Conservation (phyloP, 495 filamentous ascomycete species). For the Mytilinidion resinicola region DNA sequence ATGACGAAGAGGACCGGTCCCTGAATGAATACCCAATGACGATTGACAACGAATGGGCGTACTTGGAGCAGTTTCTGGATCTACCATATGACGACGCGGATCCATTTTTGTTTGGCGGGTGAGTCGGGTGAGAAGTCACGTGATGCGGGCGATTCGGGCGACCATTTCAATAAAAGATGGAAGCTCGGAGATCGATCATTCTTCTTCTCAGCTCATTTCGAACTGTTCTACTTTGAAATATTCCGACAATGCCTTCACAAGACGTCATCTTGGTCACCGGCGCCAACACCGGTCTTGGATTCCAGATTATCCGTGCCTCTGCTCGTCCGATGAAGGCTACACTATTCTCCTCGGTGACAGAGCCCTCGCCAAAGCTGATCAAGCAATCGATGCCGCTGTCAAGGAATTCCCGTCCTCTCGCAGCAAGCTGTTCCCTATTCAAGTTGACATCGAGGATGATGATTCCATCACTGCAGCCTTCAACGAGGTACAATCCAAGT, state of each 20-base stretch:
- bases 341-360: conserved; percentile 46
- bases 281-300: conserved; percentile 40
- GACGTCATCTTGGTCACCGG: conserved; percentile 2
- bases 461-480: conserved; percentile 45
- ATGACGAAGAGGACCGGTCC: not conserved
- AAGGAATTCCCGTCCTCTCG: conserved; percentile 35
- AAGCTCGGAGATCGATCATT: too few relatives aligned
- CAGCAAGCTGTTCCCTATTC: conserved; percentile 37
- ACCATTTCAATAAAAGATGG: too few relatives aligned
- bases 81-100: not conserved
- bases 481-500: conserved; percentile 30
- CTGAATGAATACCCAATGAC: not conserved
- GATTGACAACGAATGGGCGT: not conserved
- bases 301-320: conserved; percentile 45
- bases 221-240: not conserved
- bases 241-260: conserved; percentile 5
- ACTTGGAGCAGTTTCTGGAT: not conserved
- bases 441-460: conserved; percentile 49
- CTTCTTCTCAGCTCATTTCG: too few relatives aligned
- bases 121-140: not conserved
- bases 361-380: conserved; percentile 40
- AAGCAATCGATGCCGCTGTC: conserved; percentile 35
- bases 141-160: not conserved
- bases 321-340: conserved; percentile 39
- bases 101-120: too few relatives aligned